Conservation (phyloP, 306 rosid genomes). For the Quercus glauca region DNA sequence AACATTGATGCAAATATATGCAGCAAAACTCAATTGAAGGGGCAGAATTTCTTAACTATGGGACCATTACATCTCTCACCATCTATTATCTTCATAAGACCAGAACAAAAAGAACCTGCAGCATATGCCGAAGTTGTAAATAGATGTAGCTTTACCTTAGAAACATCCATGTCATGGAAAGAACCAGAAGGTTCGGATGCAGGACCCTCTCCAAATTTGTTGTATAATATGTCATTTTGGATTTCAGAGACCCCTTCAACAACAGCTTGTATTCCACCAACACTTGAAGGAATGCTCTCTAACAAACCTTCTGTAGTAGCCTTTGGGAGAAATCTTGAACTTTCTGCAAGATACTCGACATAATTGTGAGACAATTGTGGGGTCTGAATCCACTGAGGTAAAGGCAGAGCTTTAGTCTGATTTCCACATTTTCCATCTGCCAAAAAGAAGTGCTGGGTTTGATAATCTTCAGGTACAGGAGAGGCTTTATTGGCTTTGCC, state of each 20-base stretch:
- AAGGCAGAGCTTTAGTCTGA: slow-evolving; percentile 16
- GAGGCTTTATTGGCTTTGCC: slow-evolving; percentile 34
- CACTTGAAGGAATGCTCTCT: slow-evolving; percentile 37
- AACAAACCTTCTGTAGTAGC: slow-evolving; percentile 33
- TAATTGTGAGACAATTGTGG: slow-evolving; percentile 42
- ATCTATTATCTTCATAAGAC: background rate
- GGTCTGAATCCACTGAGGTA: slow-evolving; percentile 42
- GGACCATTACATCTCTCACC: background rate
- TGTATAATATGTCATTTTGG: slow-evolving; percentile 31
- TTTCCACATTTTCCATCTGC: slow-evolving; percentile 31
- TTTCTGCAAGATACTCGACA: slow-evolving; percentile 57
- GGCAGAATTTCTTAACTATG: background rate
- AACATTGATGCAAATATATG: background rate
- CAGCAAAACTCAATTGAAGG: background rate
- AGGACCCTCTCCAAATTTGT: slow-evolving; percentile 35
- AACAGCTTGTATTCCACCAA: slow-evolving; percentile 24
- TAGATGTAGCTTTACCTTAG: slow-evolving; percentile 39
- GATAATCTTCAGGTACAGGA: slow-evolving; percentile 29
- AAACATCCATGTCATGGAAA: slow-evolving; percentile 35
- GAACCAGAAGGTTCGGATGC: slow-evolving; percentile 39
- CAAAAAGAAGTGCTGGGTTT: slow-evolving; percentile 20
- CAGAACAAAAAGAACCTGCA: background rate
- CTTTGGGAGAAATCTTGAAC: slow-evolving; percentile 43
- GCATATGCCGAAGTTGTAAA: background rate
- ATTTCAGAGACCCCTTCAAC: slow-evolving; percentile 24